Conservation (phyloP, 129 eudicot species). For the Flaveria sonorensis region DNA sequence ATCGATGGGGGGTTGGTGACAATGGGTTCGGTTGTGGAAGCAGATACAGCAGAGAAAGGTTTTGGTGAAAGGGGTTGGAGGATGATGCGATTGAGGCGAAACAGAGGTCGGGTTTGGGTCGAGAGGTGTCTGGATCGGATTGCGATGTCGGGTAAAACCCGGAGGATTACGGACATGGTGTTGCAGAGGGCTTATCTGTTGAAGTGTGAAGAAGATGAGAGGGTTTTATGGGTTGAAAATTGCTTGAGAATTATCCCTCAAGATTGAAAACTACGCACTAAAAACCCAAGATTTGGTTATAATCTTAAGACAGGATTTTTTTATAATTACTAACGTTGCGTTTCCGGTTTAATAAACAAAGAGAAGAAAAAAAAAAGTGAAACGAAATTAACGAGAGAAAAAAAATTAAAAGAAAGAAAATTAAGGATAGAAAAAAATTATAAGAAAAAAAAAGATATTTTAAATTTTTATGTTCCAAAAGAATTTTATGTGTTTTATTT, state of each 20-base stretch:
- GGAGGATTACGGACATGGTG: conserved; percentile 60
- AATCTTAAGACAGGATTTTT: no score
- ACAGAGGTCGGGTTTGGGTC: conserved; percentile 37
- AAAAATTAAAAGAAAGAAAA: no score
- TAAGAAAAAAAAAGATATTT: no score
- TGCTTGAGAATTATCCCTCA: background rate
- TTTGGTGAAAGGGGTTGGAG: conserved; percentile 25
- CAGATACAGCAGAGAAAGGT: conserved; percentile 36
- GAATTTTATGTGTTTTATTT: no score
- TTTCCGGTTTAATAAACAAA: no score
- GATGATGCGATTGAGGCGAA: conserved; percentile 35
- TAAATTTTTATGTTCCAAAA: no score
- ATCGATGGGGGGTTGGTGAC: conserved; percentile 15
- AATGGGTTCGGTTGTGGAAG: conserved; percentile 44
- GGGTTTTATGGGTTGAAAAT: conserved; percentile 25
- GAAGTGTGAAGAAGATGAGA: background rate
- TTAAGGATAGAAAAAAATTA: no score
- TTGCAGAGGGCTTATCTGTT: conserved; percentile 37
- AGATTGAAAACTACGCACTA: background rate
- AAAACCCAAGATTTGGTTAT: background rate
- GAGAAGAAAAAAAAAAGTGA: no score
- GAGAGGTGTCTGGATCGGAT: conserved; percentile 56
- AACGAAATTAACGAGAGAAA: no score
- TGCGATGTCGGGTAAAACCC: conserved; percentile 64
- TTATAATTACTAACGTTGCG: no score